A percentile compares a stretch with the other conserved stretches of the same genome.
These are phyloP conservation scores for Sanghuangporus baumii DNA, from an alignment of 1,284 basidiomycete species.

Conservation along the genomic window DNA sequence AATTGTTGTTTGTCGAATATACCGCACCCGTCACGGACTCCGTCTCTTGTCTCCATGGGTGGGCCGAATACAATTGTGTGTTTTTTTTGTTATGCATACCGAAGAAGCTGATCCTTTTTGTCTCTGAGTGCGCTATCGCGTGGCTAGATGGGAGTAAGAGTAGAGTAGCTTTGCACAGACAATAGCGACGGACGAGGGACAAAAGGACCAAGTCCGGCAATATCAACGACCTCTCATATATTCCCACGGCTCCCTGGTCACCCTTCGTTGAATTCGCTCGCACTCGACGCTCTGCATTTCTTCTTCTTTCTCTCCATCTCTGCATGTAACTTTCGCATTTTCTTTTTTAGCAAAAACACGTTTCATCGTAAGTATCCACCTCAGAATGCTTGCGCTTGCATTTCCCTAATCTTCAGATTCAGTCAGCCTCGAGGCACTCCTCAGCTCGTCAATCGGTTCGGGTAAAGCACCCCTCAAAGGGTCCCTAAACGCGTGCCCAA, in stretches of 20 bases:
- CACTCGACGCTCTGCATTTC: background rate
- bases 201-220: background rate
- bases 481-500: too few species aligned
- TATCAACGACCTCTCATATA: background rate
- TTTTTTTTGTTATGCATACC: too few species aligned
- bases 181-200: too few species aligned
- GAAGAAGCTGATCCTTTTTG: too few species aligned
- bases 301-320: background rate
- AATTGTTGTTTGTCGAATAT: constrained; percentile 9
- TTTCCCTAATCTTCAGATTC: background rate
- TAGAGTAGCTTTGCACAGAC: too few species aligned
- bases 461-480: too few species aligned
- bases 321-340: background rate
- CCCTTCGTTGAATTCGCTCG: background rate
- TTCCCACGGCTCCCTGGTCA: background rate
- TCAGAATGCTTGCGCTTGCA: background rate
- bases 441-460: too few species aligned
- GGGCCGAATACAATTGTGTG: too few species aligned
- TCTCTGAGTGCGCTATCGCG: too few species aligned
- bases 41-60: constrained; percentile 4
- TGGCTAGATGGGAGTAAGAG: too few species aligned
- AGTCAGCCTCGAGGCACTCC: background rate
- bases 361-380: too few species aligned
- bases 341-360: background rate
- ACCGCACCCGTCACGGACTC: background rate